Evolutionary conservation across 768 basidiomycete species (phyloP), one percentile per base, ranked within the genome.

Genomic region (Dendrothele bispora): DNA sequence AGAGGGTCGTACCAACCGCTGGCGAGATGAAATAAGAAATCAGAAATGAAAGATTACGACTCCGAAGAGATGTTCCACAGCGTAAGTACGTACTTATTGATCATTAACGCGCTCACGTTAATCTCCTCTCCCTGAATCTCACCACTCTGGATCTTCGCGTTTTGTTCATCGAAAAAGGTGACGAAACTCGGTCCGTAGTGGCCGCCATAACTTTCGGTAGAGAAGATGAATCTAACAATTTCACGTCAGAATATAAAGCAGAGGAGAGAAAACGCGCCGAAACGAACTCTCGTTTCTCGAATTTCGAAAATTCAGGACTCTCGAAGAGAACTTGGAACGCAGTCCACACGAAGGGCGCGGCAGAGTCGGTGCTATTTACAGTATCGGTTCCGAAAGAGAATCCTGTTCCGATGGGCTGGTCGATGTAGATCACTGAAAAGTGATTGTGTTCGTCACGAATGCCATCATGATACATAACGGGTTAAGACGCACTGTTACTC

Each of bases 1-100:
- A 84, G 65, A 1, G 84, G 83, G 51, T 86, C 84, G 44, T 72
- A 78, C 82, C 82, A 84, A 30, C 82, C 83, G 52, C 84, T 85
- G 37, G 8, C 27, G 17, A 18, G n/a, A n/a, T n/a, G n/a, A n/a
- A n/a, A 5, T 29, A 11, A 24, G 5, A 5, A 18, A 35, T 5
- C 15, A 43, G 24, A 24, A 5, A 8, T 36, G 8, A 51, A 28
- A 1, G 21, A 39, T 7, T 21, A 39, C 36, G 44, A 43, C 36
- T 24, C 25, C 7, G 20, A 30, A 1, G 36, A 25, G 42, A 11
- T 21, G 5, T 2, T 5, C 12, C 14, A 10, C 15, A 35, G 18
- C 15, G 34, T 3, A 26, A 39, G 24, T 21, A 35, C 10, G 4
- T 1, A 75, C 82, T 83, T 83, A 61, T 82, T 83, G 54, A 85